Evolutionary conservation across 2,329 filamentous ascomycete species (phyloP).

Genomic region (Raffaelea albimanens): DNA sequence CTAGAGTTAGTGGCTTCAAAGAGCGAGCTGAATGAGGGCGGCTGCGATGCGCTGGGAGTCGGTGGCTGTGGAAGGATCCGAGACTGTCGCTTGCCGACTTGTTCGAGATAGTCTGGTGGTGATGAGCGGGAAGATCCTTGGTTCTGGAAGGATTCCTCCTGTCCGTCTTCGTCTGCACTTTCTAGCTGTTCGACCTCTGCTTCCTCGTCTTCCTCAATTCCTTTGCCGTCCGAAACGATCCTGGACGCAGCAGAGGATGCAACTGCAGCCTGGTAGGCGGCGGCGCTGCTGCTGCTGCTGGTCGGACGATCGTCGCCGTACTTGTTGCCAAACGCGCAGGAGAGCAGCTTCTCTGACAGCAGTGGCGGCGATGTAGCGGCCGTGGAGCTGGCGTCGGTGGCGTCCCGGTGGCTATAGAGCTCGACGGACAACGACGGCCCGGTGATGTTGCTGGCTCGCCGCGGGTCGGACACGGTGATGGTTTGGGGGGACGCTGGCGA

Average conservation of each 20-base stretch:
- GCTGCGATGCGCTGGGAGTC: constrained; percentile 26
- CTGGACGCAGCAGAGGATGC: too few relatives aligned
- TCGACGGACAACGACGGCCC: constrained; percentile 5
- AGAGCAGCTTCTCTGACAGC: background rate
- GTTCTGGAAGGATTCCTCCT: too few relatives aligned
- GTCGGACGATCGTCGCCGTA: background rate
- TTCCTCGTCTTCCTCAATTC: constrained; percentile 18
- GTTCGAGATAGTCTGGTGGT: constrained; percentile 41
- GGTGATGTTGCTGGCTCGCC: constrained; percentile 2
- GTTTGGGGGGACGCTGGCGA: background rate
- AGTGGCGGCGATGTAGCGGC: background rate
- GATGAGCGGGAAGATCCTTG: too few relatives aligned
- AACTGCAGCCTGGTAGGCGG: too few relatives aligned
- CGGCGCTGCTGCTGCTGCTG: background rate
- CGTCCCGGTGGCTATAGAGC: background rate
- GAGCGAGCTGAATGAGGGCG: constrained; percentile 53
- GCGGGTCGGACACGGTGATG: constrained; percentile 12
- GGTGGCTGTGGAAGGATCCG: constrained; percentile 13
- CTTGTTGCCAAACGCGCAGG: too few relatives aligned
- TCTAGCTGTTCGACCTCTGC: constrained; percentile 9
- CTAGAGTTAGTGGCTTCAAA: constrained; percentile 25
- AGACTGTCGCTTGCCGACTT: constrained; percentile 22
- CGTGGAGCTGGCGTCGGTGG: background rate
- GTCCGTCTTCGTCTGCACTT: constrained; percentile 17
- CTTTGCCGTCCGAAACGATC: too few relatives aligned